Base-by-base conservation (phyloP, 257 asterid species). In the Przewalskia tangutica region DNA sequence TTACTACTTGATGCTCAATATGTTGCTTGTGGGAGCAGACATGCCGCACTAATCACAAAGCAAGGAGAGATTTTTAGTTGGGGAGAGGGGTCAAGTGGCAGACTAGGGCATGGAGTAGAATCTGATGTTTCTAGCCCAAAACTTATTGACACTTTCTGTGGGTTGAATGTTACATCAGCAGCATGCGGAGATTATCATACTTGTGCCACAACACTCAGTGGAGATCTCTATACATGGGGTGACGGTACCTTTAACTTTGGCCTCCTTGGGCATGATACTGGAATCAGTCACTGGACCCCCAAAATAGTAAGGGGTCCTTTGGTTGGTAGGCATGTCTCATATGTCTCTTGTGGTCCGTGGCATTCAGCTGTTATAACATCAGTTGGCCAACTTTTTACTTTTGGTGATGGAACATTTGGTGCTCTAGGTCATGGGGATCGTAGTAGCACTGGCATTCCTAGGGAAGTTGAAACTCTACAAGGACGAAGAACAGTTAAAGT, bases 401-500 rank as follows among this genome's bases (percentile, higher is more conserved):
- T 91, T 85, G 97, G 95, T 65, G 97, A 93, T 70, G 97, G 97
- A 79, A 85, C 94, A 80, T 93, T 93, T 67, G 97, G 97, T 78
- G 97, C 95, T 34, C 86, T 93, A 48, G 97, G 97, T 71, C 97
- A 93, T 82, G 91, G 94, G 64, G 91, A 89, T 86, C 86, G 84
- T 66, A 82, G 85, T 80, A 89, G 91, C 81, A 79, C 85, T 81
- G 84, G 80, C 70, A 60, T 85, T 81, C 97, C 97, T 11, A 88
- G 88, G 84, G 95, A 91, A 87, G 90, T 93, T 65, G 91, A 85
- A 87, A 76, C 85, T 66, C 86, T 93, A 62, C 89, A 89, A 82
- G 94, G 96, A 84, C 83, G 81, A 58, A 77, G 83, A 59, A 80
- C 90, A 54, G 46, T 88, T 34, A 85, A 80, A 83, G 89, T 90